phyloP scores from a whole-genome alignment of 352 stramenopile species.

The Globisporangium spinosum region DNA sequence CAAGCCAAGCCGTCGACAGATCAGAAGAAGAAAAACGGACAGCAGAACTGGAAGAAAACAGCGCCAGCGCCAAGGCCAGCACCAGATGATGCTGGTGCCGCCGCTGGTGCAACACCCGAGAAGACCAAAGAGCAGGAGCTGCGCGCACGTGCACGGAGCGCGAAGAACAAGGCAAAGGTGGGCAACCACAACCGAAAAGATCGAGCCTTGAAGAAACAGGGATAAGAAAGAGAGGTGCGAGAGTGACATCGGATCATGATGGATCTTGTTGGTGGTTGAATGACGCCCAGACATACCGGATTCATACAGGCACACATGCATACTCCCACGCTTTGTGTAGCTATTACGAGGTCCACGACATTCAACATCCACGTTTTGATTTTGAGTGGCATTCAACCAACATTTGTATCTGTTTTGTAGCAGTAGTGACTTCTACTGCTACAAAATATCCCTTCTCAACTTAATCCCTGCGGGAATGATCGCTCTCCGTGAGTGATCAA shows the following conservation, averaged over 20 bases:
- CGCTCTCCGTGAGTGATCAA: too few relatives aligned
- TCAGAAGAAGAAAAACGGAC: conserved; percentile 14
- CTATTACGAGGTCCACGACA: neutral
- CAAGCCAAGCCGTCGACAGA: conserved; percentile 21
- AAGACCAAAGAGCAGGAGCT: conserved; percentile 37
- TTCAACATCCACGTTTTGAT: too few relatives aligned
- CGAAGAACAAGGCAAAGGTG: conserved; percentile 80
- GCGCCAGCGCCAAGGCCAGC: neutral
- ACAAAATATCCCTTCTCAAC: too few relatives aligned
- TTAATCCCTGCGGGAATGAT: too few relatives aligned
- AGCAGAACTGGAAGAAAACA: neutral
- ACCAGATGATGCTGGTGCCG: neutral
- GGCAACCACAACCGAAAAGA: conserved; percentile 84
- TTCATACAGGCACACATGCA: too few relatives aligned
- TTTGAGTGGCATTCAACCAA: too few relatives aligned
- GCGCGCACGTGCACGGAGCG: conserved; percentile 39
- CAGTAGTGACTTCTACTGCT: too few relatives aligned
- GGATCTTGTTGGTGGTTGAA: too few relatives aligned
- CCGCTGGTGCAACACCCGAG: neutral
- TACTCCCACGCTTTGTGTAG: neutral
- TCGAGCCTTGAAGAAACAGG: conserved; percentile 68
- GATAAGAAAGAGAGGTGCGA: conserved; percentile 2
- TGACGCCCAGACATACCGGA: too few relatives aligned
- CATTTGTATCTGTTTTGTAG: too few relatives aligned
- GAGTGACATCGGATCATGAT: too few relatives aligned